Evolutionary conservation across 306 rosid species (phyloP), one percentile per base, ranked within the genome.

Genomic region (Trichosanthes truncata): DNA sequence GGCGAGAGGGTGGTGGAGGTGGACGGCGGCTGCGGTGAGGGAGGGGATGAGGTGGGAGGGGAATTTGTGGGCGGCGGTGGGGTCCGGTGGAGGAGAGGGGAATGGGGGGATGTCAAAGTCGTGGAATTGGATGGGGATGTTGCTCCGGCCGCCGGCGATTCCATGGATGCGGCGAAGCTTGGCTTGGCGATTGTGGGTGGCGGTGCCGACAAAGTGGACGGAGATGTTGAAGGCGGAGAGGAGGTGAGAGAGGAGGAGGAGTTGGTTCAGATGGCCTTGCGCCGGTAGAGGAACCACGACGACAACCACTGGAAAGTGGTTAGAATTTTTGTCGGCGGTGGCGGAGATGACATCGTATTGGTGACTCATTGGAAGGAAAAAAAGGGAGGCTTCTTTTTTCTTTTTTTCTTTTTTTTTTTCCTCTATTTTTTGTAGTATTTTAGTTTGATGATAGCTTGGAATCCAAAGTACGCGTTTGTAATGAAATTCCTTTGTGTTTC

Each of bases 191-290:
- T 90, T 90, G 82, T 92, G 97, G 1, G 66, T 78, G 25, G 88
- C 21, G 0, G 94, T 52, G 49, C 97, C 89, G 2, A 85, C 91
- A 65, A 74, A 89, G 57, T 94, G 93, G 73, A 94, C 82, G 0
- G 94, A 89, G 33, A 90, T 83, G 56, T 85, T 51, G 76, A 83
- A 80, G 48, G 79, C 7, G 21, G 79, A 63, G 82, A 94, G 67
- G 7, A 89, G 87, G 60, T 90, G 92, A 3, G 94, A 88, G 74
- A 90, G 90, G 80, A 92, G 94, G 74, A 94, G 92, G 25, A 94
- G 94, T 48, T 92, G 98, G 87, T 94, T 94, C 35, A 94, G 86
- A 81, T 94, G 98, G 21, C 96, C 96, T 76, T 92, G 97, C 7
- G 92, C 92, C 0, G 93, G 93, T 67, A 92, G 82, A 7, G 97